phyloP scores from a whole-genome alignment of 345 rosid genomes.

The Euphorbia pulcherrima region DNA sequence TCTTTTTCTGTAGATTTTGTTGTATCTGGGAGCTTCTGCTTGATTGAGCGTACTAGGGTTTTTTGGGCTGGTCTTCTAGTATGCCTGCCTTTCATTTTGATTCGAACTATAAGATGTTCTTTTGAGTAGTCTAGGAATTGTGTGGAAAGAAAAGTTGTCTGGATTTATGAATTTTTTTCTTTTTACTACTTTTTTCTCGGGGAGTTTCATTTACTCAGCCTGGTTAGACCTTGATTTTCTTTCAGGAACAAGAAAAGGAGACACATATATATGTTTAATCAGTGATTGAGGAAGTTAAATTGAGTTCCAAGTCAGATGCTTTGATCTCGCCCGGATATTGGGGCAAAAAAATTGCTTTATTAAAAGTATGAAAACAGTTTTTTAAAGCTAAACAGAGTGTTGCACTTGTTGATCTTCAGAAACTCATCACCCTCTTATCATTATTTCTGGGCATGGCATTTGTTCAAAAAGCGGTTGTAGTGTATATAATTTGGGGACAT shows the following conservation, averaged over 20 bases:
- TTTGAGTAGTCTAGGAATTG: slow-evolving; percentile 1
- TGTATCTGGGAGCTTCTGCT: neutral
- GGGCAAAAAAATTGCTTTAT: neutral
- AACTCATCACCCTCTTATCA: neutral
- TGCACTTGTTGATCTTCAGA: neutral
- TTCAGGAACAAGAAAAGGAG: neutral
- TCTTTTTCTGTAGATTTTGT: neutral
- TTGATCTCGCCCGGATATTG: neutral
- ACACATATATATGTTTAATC: neutral
- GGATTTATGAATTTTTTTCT: neutral
- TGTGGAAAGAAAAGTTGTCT: neutral
- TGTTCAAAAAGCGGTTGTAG: neutral
- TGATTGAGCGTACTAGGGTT: slow-evolving; percentile 1
- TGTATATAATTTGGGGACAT: neutral
- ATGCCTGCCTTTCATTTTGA: slow-evolving; percentile 1
- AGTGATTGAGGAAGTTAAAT: neutral
- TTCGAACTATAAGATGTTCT: neutral
- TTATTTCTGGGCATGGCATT: neutral
- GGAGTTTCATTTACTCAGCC: neutral
- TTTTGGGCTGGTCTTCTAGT: neutral
- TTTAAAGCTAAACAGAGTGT: neutral
- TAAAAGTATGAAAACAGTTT: neutral
- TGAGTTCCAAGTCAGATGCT: neutral
- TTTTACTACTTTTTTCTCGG: neutral
- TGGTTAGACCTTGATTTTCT: neutral